phyloP scores from a whole-genome alignment of 208 protist species.

The Acanthamoeba castellanii region DNA sequence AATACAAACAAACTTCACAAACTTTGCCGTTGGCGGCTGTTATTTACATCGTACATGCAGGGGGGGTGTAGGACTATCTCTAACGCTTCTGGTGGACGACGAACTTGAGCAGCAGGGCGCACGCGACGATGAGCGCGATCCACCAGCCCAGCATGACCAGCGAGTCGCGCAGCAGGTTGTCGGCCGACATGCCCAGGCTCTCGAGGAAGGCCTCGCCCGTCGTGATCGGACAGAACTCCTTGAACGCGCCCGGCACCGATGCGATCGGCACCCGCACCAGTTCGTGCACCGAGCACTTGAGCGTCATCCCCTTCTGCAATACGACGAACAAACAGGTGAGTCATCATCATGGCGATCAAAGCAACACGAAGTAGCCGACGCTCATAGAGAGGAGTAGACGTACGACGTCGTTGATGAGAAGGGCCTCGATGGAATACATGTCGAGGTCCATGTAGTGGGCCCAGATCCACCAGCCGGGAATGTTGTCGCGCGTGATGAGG shows the following conservation, averaged over 20 bases:
- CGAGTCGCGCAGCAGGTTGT: slow-evolving; percentile 26
- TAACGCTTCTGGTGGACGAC: slow-evolving; percentile 37
- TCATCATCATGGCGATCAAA: no score
- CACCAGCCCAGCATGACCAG: slow-evolving; percentile 38
- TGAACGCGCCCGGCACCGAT: not conserved
- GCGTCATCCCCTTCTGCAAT: not conserved
- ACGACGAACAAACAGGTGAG: no score
- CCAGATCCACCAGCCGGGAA: slow-evolving; percentile 40
- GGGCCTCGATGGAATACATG: slow-evolving; percentile 42
- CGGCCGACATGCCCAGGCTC: not conserved
- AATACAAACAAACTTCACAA: no score
- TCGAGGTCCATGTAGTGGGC: slow-evolving; percentile 49
- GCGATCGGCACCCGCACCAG: slow-evolving; percentile 20
- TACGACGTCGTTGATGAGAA: slow-evolving; percentile 21
- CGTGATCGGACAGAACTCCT: not conserved
- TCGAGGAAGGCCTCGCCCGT: slow-evolving; percentile 33
- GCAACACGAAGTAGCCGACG: no score
- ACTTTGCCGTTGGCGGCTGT: no score
- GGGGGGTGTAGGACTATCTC: not conserved
- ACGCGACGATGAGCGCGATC: not conserved
- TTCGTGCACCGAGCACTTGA: not conserved
- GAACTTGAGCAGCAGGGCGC: slow-evolving; percentile 22
- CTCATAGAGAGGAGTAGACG: no score
- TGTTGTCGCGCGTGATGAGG: slow-evolving; percentile 47
- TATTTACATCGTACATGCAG: no score